Evolutionary conservation across 768 basidiomycete species (phyloP), one percentile per base, ranked within the genome.

Genomic region (Serendipita sp.): DNA sequence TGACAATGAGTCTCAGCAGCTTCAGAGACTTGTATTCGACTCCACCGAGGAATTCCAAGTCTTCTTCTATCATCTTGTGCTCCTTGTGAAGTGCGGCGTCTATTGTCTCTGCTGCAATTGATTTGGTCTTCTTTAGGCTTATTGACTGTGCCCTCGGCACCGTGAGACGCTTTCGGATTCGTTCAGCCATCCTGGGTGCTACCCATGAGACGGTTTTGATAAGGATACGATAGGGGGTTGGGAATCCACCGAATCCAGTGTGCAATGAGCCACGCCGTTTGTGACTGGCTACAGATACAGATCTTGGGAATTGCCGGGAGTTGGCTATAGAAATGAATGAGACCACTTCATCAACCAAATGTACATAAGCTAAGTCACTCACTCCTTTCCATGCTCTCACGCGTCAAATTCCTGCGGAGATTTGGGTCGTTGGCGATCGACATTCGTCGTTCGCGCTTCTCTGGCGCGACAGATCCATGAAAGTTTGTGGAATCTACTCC

Each of bases 1-100:
- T 36, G 63, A 58, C 15, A n/a, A 52, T 38, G 34, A 47, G 38
- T 11, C 28, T 8, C 18, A 96, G 73, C 2, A 86, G 82, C 48
- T 85, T 85, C 67, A 96, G 75, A 11, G 88, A 89, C 8, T 92
- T 81, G 71, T 89, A 98, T 72, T 99, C 95, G 4, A 96, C 87
- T 18, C 95, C 94, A 3, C 93, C 93, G 3, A 98, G 76, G 72
- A 96, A 91, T 68, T 95, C 92, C 69, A 89, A 76, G 70, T 97
- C 88, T 54, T 92, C 90, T 18, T 81, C 78, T 0, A 85, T 89
- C 63, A 95, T 74, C 68, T 73, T 76, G 71, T 68, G 56, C 28
- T 60, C 16, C 13, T 10, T 34, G 8, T 60, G 56, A 10, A 60
- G 80, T 58, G 76, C 77, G n/a, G 81, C 80, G 44, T 73, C 72